A percentile compares a stretch with the other conserved stretches of the same genome.
Evolutionary conservation across 2,329 filamentous ascomycete genomes (phyloP).

Genomic region (Karstenula rhodostoma): DNA sequence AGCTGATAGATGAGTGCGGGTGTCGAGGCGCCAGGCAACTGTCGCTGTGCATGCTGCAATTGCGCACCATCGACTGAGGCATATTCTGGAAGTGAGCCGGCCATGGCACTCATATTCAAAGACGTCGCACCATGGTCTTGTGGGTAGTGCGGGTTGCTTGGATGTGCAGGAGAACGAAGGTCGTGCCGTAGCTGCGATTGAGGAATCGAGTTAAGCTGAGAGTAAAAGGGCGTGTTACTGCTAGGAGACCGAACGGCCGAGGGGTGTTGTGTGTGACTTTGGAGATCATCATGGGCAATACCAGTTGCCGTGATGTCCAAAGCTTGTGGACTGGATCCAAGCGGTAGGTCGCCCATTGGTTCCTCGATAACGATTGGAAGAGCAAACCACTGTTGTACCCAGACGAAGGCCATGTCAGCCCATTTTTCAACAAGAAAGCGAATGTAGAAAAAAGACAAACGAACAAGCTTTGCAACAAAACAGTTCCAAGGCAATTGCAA

Average conservation of each 20-base stretch:
- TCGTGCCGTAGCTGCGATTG: conserved; percentile 40
- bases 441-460: conserved; percentile 25
- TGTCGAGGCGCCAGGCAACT: conserved; percentile 49
- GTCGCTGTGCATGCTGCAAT: conserved; percentile 38
- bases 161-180: conserved; percentile 36
- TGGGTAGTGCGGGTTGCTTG: conserved; percentile 29
- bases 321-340: conserved; percentile 38
- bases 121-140: conserved; percentile 38
- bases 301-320: conserved; percentile 41
- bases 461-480: conserved; percentile 17
- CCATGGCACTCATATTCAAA: conserved; percentile 50
- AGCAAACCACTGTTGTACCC: conserved; percentile 54
- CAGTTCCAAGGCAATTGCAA: conserved; percentile 14
- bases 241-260: conserved; percentile 32
- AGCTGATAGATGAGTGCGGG: conserved; percentile 52
- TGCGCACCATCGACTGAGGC: conserved; percentile 28
- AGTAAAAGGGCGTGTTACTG: conserved; percentile 45
- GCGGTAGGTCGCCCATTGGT: conserved; percentile 52
- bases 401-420: conserved; percentile 53
- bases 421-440: conserved; percentile 40
- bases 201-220: conserved; percentile 46
- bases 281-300: conserved; percentile 37
- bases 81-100: conserved; percentile 48
- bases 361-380: conserved; percentile 50
- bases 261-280: conserved; percentile 21